Conservation (phyloP, 148 eudicot species). For the Limonium bicolor region DNA sequence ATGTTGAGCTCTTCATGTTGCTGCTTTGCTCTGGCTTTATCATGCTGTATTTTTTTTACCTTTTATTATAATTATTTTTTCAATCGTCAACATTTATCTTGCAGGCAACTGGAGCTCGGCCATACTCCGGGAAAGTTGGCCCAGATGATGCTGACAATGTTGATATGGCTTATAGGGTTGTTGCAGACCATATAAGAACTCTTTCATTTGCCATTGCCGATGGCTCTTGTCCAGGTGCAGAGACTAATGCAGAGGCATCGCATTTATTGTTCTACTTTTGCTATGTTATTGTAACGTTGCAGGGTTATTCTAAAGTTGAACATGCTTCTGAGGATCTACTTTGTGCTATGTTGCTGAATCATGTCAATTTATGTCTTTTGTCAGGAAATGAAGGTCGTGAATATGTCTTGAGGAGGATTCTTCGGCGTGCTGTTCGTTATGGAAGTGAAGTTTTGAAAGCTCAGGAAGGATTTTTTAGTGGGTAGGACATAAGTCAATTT, state of each 20-base stretch:
- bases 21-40: background rate
- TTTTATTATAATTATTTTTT: too few relatives aligned
- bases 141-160: conserved; percentile 72
- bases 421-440: conserved; percentile 95
- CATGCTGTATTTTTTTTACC: background rate
- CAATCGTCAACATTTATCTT: too few relatives aligned
- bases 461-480: conserved; percentile 72
- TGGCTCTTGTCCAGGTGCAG: conserved; percentile 88
- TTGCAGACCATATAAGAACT: conserved; percentile 95
- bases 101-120: conserved; percentile 74
- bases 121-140: conserved; percentile 84
- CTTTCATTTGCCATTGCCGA: conserved; percentile 99
- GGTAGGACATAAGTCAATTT: conserved; percentile 48
- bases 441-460: conserved; percentile 88
- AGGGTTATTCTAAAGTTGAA: background rate
- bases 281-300: too few relatives aligned
- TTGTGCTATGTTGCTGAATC: too few relatives aligned
- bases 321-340: background rate
- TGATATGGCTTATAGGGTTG: conserved; percentile 98
- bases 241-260: too few relatives aligned
- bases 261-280: too few relatives aligned
- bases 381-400: conserved; percentile 96
- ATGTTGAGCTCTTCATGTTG: too few relatives aligned
- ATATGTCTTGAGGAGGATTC: conserved; percentile 91
- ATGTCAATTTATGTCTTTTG: too few relatives aligned